Evolutionary conservation across 495 filamentous ascomycete species (phyloP), one percentile per base, ranked within the genome.

Genomic region (Acidomyces sp.): DNA sequence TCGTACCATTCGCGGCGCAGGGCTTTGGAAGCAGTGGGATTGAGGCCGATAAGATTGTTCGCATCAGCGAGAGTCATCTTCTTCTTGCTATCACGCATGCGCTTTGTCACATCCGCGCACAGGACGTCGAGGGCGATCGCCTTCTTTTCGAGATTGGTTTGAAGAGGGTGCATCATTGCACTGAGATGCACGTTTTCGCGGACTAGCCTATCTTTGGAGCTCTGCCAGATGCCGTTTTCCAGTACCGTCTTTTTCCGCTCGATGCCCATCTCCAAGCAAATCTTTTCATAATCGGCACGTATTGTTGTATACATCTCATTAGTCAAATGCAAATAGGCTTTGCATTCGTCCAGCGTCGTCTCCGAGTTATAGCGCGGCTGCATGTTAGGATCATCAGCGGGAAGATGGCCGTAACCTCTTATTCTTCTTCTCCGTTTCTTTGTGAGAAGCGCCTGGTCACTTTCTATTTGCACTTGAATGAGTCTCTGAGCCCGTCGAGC

Each of bases 281-380:
- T 81, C 13, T 49, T 55, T 43, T 77, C 69, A 43, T 85, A 87
- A n/a, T 72, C 70, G 19, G 74, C 64, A 21, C 82, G 68, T 4
- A 83, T 55, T 45, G 73, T 53, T 24, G 63, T 68, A 56, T 90
- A 90, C 33, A 68, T 59, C 1, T 62, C 52, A 39, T 67, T 72
- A 53, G 80, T 75, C 30, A 88, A 62, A 34, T 62, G 68, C 25
- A 90, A 62, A 49, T 74, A 77, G 13, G 67, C 64, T 52, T 85
- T 85, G 59, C 77, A 74, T 53, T 90, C 82, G 49, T 82, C 77
- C 40, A 90, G 71, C 0, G 83, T 85, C 7, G 77, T 85, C 53
- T 88, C 83, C 4, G 80, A 85, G 0, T 80, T 80, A 54, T 80
- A 87, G 32, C 83, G 74, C 27, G 82, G 82, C 12, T 80, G 80